Evolutionary conservation across 176 grass and related monocot genomes (phyloP), one percentile per base, ranked within the genome.

Genomic region (Aegilops umbellulata): DNA sequence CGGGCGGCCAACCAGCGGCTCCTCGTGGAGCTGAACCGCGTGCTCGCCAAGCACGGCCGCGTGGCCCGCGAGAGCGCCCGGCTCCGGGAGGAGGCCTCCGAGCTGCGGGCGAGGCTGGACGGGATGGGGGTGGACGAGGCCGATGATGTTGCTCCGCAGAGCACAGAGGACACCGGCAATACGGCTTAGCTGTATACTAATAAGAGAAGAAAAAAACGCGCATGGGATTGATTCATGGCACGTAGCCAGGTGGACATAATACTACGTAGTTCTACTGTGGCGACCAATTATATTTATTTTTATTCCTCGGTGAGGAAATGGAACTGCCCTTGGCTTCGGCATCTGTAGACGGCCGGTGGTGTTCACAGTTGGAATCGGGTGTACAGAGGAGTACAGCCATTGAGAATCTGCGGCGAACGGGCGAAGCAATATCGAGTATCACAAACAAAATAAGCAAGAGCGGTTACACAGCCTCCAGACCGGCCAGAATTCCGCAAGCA

Each of bases 21-120:
- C 13, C 92, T 99, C 7, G 74, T 94, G n/a, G 92, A 99, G 80
- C 89, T 99, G 51, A 94, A 96, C 78, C 79, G 68, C 24, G 39
- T 76, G 60, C 80, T 91, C 44, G 66, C 84, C 4, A 84, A 83
- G 74, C 78, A 82, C 12, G 53, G 87, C 65, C 85, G 24, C 35
- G 36, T 89, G 6, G 46, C 63, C 63, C 84, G 74, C 19, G 94
- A 99, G 81, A 99, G 92, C 75, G 70, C 60, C 16, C 47, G 29
- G 83, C 94, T 99, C 34, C 70, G 80, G 77, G 78, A 93, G 11
- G 88, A 99, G 71, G 87, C 87, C 44, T 62, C 61, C 72, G 68
- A 77, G 69, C 94, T 99, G 41, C 79, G 69, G 85, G 91, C 16
- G 83, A 90, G 77, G 76, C 81, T 98, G 53, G 31, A 82, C 17